A percentile compares a stretch with the other conserved stretches of the same genome.
Evolutionary conservation across 2,329 filamentous ascomycete genomes (phyloP).

Genomic region (Tolypocladium nubicola): DNA sequence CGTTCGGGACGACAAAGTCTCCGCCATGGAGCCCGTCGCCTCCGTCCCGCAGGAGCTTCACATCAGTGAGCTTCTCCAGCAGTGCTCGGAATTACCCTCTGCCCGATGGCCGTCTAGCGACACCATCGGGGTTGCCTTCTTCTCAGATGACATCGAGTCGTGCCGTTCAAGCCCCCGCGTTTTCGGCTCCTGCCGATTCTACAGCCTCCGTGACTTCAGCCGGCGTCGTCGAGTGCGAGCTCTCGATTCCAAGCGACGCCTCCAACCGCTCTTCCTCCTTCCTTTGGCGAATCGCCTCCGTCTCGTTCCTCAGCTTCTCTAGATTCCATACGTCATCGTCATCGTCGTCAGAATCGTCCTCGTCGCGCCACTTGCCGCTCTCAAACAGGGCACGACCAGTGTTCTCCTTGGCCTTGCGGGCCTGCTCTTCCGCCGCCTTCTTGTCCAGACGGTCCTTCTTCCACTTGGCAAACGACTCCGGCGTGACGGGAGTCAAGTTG

Average conservation of each 20-base stretch:
- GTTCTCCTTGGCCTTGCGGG: conserved; percentile 83
- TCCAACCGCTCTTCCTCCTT: conserved; percentile 66
- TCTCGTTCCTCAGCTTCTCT: conserved; percentile 73
- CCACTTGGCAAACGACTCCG: conserved; percentile 90
- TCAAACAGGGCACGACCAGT: conserved; percentile 94
- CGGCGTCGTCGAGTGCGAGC: not conserved
- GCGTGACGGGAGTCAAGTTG: conserved; percentile 83
- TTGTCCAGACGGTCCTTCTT: conserved; percentile 91
- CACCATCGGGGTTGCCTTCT: not conserved
- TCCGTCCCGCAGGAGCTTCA: conserved; percentile 5
- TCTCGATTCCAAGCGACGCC: conserved; percentile 16
- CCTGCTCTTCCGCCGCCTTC: conserved; percentile 90
- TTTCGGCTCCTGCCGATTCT: conserved; percentile 2
- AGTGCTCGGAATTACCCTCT: conserved; percentile 17
- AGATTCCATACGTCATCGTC: conserved; percentile 67
- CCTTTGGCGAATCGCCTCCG: conserved; percentile 60
- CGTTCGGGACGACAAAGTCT: not conserved
- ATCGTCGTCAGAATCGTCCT: conserved; percentile 51
- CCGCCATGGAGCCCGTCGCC: not conserved
- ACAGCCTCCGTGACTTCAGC: not conserved
- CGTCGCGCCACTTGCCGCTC: conserved; percentile 80
- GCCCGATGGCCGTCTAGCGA: conserved; percentile 1
- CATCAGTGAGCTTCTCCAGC: conserved; percentile 4
- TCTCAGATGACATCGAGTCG: not conserved
- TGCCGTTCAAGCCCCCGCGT: conserved; percentile 7